Evolutionary conservation across 2,329 filamentous ascomycete species (phyloP).

Genomic region (Colletotrichum cuscutae): DNA sequence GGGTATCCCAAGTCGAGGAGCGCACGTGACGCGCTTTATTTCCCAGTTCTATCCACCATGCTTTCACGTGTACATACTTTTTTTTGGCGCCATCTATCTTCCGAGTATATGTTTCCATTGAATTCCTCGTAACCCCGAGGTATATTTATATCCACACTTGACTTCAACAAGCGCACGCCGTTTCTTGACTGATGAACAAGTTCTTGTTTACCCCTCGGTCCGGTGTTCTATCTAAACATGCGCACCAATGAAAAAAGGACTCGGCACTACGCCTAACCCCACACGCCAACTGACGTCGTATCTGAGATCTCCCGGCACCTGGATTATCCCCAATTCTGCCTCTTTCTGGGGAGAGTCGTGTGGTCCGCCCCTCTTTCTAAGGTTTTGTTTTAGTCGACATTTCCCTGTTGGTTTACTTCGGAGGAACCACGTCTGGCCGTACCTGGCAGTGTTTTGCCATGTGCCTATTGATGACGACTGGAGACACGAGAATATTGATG

Average conservation of each 20-base stretch:
- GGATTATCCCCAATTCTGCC: background rate
- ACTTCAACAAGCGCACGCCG: background rate
- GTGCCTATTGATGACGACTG: background rate
- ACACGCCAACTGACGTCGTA: slow-evolving; percentile 16
- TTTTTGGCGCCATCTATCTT: background rate
- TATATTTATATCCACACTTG: background rate
- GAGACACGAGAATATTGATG: background rate
- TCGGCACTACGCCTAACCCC: background rate
- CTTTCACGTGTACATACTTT: slow-evolving; percentile 13
- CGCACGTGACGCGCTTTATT: slow-evolving; percentile 1
- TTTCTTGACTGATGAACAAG: background rate
- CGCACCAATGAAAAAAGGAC: slow-evolving; percentile 17
- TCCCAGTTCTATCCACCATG: background rate
- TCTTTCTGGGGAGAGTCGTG: no score
- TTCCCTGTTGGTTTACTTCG: background rate
- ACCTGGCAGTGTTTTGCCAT: background rate
- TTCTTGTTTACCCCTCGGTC: background rate
- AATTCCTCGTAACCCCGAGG: background rate
- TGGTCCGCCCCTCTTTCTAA: slow-evolving; percentile 10
- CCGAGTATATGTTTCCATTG: slow-evolving; percentile 8
- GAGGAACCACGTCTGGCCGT: background rate
- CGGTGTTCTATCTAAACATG: slow-evolving; percentile 4
- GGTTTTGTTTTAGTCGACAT: background rate
- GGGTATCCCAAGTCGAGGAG: background rate
- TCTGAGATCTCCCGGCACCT: slow-evolving; percentile 24